Evolutionary conservation across 495 filamentous ascomycete species (phyloP).

Genomic region (Pseudomonodictys pantanalensis): DNA sequence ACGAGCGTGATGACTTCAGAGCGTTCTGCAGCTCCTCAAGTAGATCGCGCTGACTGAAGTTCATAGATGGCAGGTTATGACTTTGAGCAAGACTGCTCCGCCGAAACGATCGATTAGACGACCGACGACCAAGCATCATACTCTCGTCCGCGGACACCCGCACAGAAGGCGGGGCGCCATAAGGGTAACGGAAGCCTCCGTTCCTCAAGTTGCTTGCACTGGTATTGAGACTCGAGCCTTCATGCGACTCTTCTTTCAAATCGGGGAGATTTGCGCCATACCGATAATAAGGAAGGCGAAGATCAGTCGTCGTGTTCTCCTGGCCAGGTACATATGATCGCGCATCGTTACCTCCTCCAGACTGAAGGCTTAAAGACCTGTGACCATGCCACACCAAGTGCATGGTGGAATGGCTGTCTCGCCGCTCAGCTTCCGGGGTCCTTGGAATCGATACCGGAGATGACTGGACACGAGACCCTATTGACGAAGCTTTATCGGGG

Average conservation of each 20-base stretch:
- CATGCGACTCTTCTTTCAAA: slow-evolving; percentile 43
- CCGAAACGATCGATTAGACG: slow-evolving; percentile 15
- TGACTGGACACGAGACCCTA: neutral
- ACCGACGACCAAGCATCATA: slow-evolving; percentile 24
- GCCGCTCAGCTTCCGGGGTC: slow-evolving; percentile 1
- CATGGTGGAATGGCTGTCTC: slow-evolving; percentile 29
- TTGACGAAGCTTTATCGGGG: slow-evolving; percentile 9
- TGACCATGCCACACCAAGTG: slow-evolving; percentile 26
- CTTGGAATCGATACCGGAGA: neutral
- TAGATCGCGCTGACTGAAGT: slow-evolving; percentile 43
- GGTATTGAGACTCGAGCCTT: slow-evolving; percentile 37
- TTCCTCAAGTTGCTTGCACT: slow-evolving; percentile 35
- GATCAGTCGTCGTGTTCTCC: slow-evolving; percentile 29
- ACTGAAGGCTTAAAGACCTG: neutral
- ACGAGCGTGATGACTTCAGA: slow-evolving; percentile 33
- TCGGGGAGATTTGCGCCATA: slow-evolving; percentile 36
- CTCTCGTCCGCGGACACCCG: slow-evolving; percentile 14
- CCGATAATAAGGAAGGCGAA: slow-evolving; percentile 24
- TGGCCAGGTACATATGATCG: neutral
- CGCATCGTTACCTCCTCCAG: neutral
- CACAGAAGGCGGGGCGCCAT: slow-evolving; percentile 9
- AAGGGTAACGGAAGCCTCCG: slow-evolving; percentile 32
- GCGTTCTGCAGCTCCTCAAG: slow-evolving; percentile 41
- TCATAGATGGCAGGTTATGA: slow-evolving; percentile 40
- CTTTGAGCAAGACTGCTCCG: slow-evolving; percentile 32